Evolutionary conservation across 1,284 basidiomycete genomes (phyloP), one percentile per base, ranked within the genome.

Genomic region (Cystobasidiaceae sp.): DNA sequence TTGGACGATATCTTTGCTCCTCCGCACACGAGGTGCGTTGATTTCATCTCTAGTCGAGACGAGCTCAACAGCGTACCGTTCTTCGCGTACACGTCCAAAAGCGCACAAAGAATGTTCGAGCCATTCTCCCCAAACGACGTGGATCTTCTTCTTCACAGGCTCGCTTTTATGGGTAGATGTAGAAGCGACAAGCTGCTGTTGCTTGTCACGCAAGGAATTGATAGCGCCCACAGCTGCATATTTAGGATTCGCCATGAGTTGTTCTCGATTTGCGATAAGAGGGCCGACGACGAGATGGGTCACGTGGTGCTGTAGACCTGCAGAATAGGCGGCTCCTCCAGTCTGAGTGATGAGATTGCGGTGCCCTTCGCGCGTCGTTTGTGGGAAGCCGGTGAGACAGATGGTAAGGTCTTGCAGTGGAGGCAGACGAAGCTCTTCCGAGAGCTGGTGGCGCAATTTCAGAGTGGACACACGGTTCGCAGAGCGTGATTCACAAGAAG

Each of bases 121-220:
- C 61, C 61, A 64, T 56, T 64, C 61, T 5, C 61, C 61, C 61
- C 61, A 64, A 5, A 64, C 61, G 3, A 64, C 49, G 28, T 44
- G 52, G 19, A 64, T 48, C 21, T 34, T 34, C 19, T 23, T 27
- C 17, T 48, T 28, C n/a, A 48, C 37, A 13, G 23, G 13, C 28
- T 13, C 50, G 4, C 5, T 11, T 25, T 33, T 17, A 17, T 32
- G 32, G 8, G 17, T 49, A 49, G 8, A 8, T 17, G 8, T 49
- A 5, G n/a, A n/a, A n/a, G 17, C 5, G 46, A 21, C 6, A 27
- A 28, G 27, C 30, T 48, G 27, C 50, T 51, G 39, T 3, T 11
- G 41, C 25, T 46, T 34, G 8, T 4, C 19, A 34, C 61, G 37
- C 28, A 32, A 46, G 3, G 7, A 15, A 30, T 64, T 64, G 34